These are phyloP conservation scores for Cystobasidium slooffiae DNA, from an alignment of 1,284 basidiomycete species.

Conservation along the genomic window DNA sequence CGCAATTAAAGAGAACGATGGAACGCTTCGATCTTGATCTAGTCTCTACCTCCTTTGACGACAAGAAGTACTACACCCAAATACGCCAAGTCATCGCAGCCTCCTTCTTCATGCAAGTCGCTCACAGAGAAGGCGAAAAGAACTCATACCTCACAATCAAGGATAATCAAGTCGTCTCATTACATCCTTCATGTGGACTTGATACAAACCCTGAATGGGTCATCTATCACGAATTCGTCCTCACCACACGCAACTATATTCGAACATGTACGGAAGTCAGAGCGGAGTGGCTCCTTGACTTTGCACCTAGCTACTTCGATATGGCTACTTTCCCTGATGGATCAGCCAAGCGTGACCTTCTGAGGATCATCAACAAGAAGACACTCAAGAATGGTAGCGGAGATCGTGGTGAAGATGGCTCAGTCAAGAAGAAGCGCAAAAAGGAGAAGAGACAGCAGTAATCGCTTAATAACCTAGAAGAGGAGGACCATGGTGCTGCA, in stretches of 20 bases:
- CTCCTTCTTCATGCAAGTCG: constrained; percentile 99
- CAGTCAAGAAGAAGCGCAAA: constrained; percentile 43
- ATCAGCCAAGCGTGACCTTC: constrained; percentile 72
- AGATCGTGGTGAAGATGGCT: constrained; percentile 28
- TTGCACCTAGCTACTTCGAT: constrained; percentile 79
- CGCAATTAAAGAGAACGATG: constrained; percentile 89
- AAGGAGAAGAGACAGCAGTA: constrained; percentile 37
- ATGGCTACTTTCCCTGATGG: constrained; percentile 68
- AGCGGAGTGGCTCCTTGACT: constrained; percentile 89
- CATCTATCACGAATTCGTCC: constrained; percentile 92
- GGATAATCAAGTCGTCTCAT: constrained; percentile 88
- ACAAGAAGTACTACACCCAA: constrained; percentile 76
- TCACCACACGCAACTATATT: constrained; percentile 85
- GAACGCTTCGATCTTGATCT: constrained; percentile 71
- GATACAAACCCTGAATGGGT: constrained; percentile 97
- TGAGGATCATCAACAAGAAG: constrained; percentile 61
- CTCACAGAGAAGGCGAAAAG: constrained; percentile 93
- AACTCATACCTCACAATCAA: constrained; percentile 79
- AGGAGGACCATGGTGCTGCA: background rate
- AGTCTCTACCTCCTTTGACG: constrained; percentile 73
- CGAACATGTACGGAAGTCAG: constrained; percentile 87
- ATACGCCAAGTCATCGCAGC: constrained; percentile 84
- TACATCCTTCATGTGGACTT: constrained; percentile 93
- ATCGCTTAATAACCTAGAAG: background rate
- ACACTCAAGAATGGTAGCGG: constrained; percentile 25